These are phyloP conservation scores for Monosporozyma solicola DNA, from an alignment of 805 yeast genomes.

Conservation along the genomic window DNA sequence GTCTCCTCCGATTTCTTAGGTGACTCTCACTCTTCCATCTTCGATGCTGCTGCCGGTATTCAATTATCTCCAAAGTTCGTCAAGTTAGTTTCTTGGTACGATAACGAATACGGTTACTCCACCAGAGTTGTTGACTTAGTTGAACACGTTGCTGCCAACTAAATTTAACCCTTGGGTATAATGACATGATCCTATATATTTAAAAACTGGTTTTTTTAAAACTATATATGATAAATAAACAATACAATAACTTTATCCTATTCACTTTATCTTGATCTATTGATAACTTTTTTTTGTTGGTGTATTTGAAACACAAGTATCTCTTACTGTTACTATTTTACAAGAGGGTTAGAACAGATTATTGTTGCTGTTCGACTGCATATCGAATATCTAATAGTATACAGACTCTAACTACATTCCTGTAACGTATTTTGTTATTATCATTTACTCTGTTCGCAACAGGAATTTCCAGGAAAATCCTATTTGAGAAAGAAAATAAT, in stretches of 20 bases:
- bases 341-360: too few species aligned
- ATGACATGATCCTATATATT: neutral
- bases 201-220: neutral
- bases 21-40: slow-evolving; percentile 54
- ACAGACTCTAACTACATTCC: too few species aligned
- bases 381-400: too few species aligned
- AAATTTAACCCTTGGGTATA: slow-evolving; percentile 10
- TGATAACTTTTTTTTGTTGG: too few species aligned
- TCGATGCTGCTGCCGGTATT: slow-evolving; percentile 63
- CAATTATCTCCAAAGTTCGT: slow-evolving; percentile 62
- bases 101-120: slow-evolving; percentile 68
- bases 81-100: slow-evolving; percentile 66
- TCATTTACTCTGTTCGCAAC: too few species aligned
- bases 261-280: neutral
- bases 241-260: neutral
- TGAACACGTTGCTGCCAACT: slow-evolving; percentile 44
- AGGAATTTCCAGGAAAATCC: too few species aligned
- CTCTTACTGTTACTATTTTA: too few species aligned
- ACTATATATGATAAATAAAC: neutral
- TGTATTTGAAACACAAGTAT: too few species aligned
- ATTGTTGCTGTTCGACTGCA: too few species aligned
- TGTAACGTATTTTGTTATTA: too few species aligned
- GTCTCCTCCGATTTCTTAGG: slow-evolving; percentile 63
- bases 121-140: slow-evolving; percentile 68
- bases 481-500: too few species aligned